Base-by-base conservation (phyloP, 148 eudicot species). In the Heliamphora exappendiculata region DNA sequence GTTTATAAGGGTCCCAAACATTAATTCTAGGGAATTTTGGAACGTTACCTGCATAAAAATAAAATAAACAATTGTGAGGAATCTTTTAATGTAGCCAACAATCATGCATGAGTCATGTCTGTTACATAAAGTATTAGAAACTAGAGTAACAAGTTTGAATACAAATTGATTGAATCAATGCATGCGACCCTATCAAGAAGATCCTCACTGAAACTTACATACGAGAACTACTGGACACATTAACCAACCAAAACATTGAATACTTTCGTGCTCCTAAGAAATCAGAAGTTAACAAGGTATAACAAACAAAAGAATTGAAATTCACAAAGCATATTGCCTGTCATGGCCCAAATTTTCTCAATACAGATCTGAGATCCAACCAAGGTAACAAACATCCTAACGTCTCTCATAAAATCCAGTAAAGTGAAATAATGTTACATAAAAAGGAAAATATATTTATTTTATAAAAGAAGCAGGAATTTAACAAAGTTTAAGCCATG, bases 1-100 rank as follows among this genome's bases (percentile, higher is more conserved):
- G 96, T 89, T 89, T 94, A 78, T 92, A 94, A 78, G 98, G 98
- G 84, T 94, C 92, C 97, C 97, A 90, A 37, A 89, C 93, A 70
- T 78, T 87, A 54, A 77, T 36, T 78, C 97, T 76, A 37, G 97
- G 90, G 70, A 89, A 94, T 78, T 87, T 88, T 24, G 87, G 47
- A 55, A 70, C 66, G 73, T 82, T 87, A 19, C 94, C 94, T 91
- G 65, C 37, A 79, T 29, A 67, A 45, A 65, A 37, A n/a, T 16
- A 45, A 47, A 57, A 49, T 37, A 14, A 66, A 50, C 0, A 58
- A 16, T 76, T 34, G 36, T 24, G 41, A 72, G 31, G 14, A 76
- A 60, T 34, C 4, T 58, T 57, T 37, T 34, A 12, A 22, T 26
- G 34, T 4, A 50, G 53, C 66, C 20, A 53, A n/a, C 42, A 49